Percentiles rank a stretch among this genome's conserved stretches.
These are phyloP conservation scores for Orbilia oligospora DNA, from an alignment of 2,329 filamentous ascomycete species.

Conservation along the genomic window DNA sequence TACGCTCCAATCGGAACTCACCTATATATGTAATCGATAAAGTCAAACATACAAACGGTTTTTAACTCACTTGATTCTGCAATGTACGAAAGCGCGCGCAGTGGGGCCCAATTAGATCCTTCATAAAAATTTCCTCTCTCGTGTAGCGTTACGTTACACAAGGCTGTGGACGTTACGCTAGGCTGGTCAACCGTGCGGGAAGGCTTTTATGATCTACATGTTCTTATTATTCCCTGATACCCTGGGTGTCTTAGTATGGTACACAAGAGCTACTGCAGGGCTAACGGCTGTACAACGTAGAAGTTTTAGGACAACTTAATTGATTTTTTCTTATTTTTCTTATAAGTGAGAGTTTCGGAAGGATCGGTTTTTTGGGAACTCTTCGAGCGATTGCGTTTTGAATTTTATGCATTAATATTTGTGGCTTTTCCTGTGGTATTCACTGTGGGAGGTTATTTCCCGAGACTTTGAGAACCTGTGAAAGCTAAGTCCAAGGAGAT, in stretches of 20 bases:
- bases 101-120: not conserved
- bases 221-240: not conserved
- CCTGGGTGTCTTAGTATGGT: not conserved
- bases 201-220: not conserved
- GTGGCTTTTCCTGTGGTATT: too few relatives aligned
- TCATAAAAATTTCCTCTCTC: not conserved
- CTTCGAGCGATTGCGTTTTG: too few relatives aligned
- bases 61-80: not conserved
- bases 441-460: too few relatives aligned
- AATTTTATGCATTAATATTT: too few relatives aligned
- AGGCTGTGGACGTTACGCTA: not conserved
- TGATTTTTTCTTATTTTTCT: not conserved
- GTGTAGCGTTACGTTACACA: slow-evolving; percentile 1
- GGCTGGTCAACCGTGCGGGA: not conserved
- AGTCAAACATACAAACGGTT: too few relatives aligned
- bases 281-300: not conserved
- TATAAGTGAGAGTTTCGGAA: not conserved
- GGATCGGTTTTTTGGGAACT: too few relatives aligned
- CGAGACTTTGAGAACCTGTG: too few relatives aligned
- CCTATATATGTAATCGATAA: not conserved
- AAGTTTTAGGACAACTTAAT: not conserved
- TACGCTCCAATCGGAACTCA: not conserved
- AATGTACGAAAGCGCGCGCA: not conserved
- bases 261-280: too few relatives aligned
- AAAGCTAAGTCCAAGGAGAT: not conserved